Percentiles rank a stretch among this genome's conserved stretches.
phyloP scores from a whole-genome alignment of 2,329 filamentous ascomycete genomes.

The Sarocladiaceae sp. region DNA sequence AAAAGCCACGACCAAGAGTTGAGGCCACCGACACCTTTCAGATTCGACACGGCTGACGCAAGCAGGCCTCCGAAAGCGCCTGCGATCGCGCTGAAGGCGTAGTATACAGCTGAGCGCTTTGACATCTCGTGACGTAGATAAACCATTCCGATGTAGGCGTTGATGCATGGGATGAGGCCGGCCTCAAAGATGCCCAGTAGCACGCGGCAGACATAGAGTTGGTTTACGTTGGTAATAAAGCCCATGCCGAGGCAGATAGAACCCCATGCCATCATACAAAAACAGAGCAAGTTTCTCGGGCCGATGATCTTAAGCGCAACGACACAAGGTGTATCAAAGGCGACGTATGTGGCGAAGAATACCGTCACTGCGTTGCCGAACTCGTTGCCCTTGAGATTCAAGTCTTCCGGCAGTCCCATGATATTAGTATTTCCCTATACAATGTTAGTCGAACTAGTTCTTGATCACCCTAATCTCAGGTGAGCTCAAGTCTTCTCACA shows the following conservation, averaged over 20 bases:
- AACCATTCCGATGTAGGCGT: slow-evolving; percentile 15
- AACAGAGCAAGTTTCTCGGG: slow-evolving; percentile 22
- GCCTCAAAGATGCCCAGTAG: slow-evolving; percentile 12
- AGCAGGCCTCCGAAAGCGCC: slow-evolving; percentile 39
- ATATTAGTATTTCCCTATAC: slow-evolving; percentile 22
- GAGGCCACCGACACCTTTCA: slow-evolving; percentile 26
- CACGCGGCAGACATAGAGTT: slow-evolving; percentile 6
- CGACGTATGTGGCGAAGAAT: slow-evolving; percentile 23
- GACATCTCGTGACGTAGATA: slow-evolving; percentile 16
- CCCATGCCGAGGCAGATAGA: slow-evolving; percentile 17
- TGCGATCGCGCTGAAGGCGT: slow-evolving; percentile 33
- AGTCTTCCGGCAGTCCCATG: slow-evolving; percentile 23
- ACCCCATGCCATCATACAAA: slow-evolving; percentile 17
- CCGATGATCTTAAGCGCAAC: slow-evolving; percentile 25
- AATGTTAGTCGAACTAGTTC: no score
- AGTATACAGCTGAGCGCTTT: slow-evolving; percentile 31
- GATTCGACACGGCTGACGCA: slow-evolving; percentile 33
- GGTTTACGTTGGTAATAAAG: slow-evolving; percentile 9
- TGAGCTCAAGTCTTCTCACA: no score
- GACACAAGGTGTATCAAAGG: slow-evolving; percentile 25
- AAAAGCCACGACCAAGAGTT: slow-evolving; percentile 35
- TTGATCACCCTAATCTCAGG: no score
- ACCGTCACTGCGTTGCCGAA: slow-evolving; percentile 17
- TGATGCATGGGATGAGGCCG: slow-evolving; percentile 10
- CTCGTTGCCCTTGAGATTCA: slow-evolving; percentile 23